Base-by-base conservation (phyloP, 2,329 filamentous ascomycete genomes). In the Aspergillus ochraceoroseus region DNA sequence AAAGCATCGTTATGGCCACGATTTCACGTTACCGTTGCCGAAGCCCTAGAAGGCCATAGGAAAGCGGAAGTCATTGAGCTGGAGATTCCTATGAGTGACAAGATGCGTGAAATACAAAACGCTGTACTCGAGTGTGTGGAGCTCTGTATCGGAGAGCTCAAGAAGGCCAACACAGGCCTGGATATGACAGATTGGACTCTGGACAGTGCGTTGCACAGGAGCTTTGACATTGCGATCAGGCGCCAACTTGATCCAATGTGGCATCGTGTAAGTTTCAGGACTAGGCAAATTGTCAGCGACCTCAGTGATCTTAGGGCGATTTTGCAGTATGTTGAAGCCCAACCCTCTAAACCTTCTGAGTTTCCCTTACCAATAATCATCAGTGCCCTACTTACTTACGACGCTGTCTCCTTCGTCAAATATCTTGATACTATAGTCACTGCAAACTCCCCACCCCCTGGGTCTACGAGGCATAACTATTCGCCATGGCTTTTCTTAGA, bases 181-280 rank as follows among this genome's bases (percentile, higher is more conserved):
- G 90, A 96, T 53, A 89, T 96, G 80, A 89, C 94, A 44, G 89
- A 95, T 57, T 96, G 90, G 90, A 95, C 87, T 34, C 73, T 95
- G 12, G 90, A 96, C 63, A 95, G 86, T 58, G 90, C 90, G 23
- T 68, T 96, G 46, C 84, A 95, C 51, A 86, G 84, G 58, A 94
- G 88, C 56, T 98, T 98, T 62, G 92, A 96, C 61, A 73, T 85
- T 45, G 83, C 89, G 40, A 81, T 98, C 35, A 78, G 90, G 47
- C 78, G 89, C 43, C 92, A 98, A 63, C 71, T 98, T 12, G 89
- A 96, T 58, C 89, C 90, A 3, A 89, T 96, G 43, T 98, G 92
- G 92, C 92, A 98, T 68, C 80, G 92, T 38, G 86, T 95, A 36
- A 95, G 85, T 62, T 94, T 86, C 75, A 88, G 92, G 65, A 96